These are phyloP conservation scores for Pichia cephalocereana DNA, from an alignment of 805 yeast genomes.

Conservation along the genomic window DNA sequence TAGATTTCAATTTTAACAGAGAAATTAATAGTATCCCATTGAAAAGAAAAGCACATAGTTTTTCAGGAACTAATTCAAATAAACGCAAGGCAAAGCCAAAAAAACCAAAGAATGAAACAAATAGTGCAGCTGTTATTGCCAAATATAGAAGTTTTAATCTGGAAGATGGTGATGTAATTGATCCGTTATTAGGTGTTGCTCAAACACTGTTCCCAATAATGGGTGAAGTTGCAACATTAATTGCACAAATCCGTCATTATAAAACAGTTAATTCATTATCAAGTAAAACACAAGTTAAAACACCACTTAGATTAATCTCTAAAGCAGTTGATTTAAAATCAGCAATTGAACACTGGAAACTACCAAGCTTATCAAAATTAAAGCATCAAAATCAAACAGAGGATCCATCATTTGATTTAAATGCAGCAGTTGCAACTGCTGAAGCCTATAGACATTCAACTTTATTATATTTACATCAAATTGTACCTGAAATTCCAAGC, in stretches of 20 bases:
- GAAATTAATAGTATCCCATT: neutral
- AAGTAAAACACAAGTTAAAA: conserved; percentile 14
- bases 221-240: conserved; percentile 53
- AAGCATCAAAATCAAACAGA: conserved; percentile 17
- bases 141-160: conserved; percentile 30
- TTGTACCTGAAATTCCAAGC: conserved; percentile 61
- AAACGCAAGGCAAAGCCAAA: conserved; percentile 7
- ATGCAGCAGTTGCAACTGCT: conserved; percentile 59
- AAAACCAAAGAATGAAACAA: conserved; percentile 6
- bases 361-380: conserved; percentile 30
- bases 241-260: conserved; percentile 35
- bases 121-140: conserved; percentile 27
- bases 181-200: conserved; percentile 60
- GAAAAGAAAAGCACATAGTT: neutral
- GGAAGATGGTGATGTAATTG: conserved; percentile 34
- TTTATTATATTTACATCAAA: conserved; percentile 53
- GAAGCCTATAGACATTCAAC: conserved; percentile 60
- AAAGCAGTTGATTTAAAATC: conserved; percentile 45
- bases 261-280: conserved; percentile 14
- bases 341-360: conserved; percentile 49
- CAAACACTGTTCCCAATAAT: conserved; percentile 56
- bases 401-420: conserved; percentile 44
- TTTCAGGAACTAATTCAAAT: neutral
- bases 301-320: conserved; percentile 40
- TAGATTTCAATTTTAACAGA: neutral